Evolutionary conservation across 805 yeast genomes (phyloP).

Genomic region (Candida montana): DNA sequence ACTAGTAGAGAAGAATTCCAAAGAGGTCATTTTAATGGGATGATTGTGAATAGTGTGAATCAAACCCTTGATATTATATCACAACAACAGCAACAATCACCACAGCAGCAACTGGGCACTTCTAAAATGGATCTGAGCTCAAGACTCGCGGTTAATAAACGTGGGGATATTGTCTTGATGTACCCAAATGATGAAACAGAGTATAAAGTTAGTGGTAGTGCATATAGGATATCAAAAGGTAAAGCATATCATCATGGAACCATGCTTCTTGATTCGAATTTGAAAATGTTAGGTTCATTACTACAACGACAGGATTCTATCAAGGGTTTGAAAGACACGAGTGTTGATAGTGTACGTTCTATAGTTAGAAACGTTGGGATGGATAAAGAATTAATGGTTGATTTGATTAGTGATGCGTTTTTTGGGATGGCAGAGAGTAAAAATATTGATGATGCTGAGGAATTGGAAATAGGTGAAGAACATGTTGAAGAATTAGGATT

Average conservation of each 20-base stretch:
- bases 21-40: constrained; percentile 31
- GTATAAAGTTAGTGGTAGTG: constrained; percentile 84
- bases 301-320: constrained; percentile 35
- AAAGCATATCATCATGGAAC: constrained; percentile 95
- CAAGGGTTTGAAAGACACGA: constrained; percentile 30
- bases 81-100: too few species aligned
- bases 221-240: constrained; percentile 78
- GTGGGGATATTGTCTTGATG: constrained; percentile 69
- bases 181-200: constrained; percentile 29
- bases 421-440: not conserved
- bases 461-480: not conserved
- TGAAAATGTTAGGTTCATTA: constrained; percentile 54
- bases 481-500: constrained; percentile 15
- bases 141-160: constrained; percentile 43
- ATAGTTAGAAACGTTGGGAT: constrained; percentile 66
- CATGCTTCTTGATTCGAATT: constrained; percentile 68
- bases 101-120: too few species aligned
- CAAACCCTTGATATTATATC: not conserved
- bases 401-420: constrained; percentile 8
- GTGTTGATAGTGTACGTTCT: constrained; percentile 75
- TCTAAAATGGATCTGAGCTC: too few species aligned
- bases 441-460: not conserved
- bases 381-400: constrained; percentile 39
- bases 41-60: constrained; percentile 36
- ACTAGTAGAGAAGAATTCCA: constrained; percentile 61